phyloP scores from a whole-genome alignment of 1,284 basidiomycete genomes.

The Flammula alnicola region DNA sequence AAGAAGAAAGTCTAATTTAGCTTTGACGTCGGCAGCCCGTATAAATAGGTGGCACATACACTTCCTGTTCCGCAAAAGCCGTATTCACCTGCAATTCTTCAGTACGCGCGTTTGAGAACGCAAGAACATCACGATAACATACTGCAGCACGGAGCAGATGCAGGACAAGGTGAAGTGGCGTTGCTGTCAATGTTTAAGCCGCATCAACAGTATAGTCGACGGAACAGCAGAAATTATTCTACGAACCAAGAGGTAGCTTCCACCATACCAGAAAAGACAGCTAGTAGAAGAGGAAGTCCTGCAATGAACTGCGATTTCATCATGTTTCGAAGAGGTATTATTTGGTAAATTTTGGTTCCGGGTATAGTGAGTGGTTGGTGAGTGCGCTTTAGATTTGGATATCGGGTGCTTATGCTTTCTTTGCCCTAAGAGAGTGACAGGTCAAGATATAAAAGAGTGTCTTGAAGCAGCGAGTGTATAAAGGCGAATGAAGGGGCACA shows the following conservation, averaged over 20 bases:
- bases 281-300: constrained; percentile 28
- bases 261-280: constrained; percentile 28
- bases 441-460: background rate
- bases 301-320: constrained; percentile 18
- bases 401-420: background rate
- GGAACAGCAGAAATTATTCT: constrained; percentile 27
- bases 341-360: background rate
- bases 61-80: constrained; percentile 71
- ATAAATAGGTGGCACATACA: constrained; percentile 37
- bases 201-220: background rate
- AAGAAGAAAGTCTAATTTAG: constrained; percentile 10
- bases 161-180: constrained; percentile 55
- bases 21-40: background rate
- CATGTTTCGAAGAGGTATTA: constrained; percentile 15
- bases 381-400: background rate
- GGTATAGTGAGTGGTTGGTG: background rate
- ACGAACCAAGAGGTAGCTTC: constrained; percentile 32
- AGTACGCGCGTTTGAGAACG: background rate
- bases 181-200: constrained; percentile 49
- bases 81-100: constrained; percentile 58
- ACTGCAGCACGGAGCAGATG: constrained; percentile 74
- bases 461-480: constrained; percentile 5
- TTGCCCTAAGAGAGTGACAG: background rate
- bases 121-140: constrained; percentile 37
- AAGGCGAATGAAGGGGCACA: constrained; percentile 1